These are phyloP conservation scores for Reticulascus tulasneorum DNA, from an alignment of 2,329 filamentous ascomycete genomes.

Conservation along the genomic window DNA sequence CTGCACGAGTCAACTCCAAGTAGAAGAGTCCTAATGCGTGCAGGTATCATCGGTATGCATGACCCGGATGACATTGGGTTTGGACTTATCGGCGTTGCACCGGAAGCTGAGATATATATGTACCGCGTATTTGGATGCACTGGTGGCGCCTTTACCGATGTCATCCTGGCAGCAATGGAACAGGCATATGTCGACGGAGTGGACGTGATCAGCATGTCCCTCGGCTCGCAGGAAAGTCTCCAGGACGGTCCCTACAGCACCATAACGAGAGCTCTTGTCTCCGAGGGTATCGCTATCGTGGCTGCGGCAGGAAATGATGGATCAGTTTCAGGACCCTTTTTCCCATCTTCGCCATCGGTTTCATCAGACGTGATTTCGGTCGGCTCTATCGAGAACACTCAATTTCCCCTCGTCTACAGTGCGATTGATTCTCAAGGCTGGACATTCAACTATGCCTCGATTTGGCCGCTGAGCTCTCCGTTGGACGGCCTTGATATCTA, in stretches of 20 bases:
- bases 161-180: slow-evolving; percentile 36
- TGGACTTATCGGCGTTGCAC: slow-evolving; percentile 36
- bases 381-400: slow-evolving; percentile 19
- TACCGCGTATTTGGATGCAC: slow-evolving; percentile 35
- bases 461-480: slow-evolving; percentile 7
- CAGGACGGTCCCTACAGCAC: slow-evolving; percentile 21
- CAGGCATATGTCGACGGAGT: slow-evolving; percentile 37
- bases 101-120: slow-evolving; percentile 33
- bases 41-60: slow-evolving; percentile 16
- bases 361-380: slow-evolving; percentile 19
- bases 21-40: too few species aligned
- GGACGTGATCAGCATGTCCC: slow-evolving; percentile 27
- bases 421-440: slow-evolving; percentile 12
- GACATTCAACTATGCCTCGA: slow-evolving; percentile 6
- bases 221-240: too few species aligned
- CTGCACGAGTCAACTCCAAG: too few species aligned
- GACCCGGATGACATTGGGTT: slow-evolving; percentile 28
- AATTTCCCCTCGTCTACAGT: slow-evolving; percentile 13
- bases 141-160: slow-evolving; percentile 30
- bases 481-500: slow-evolving; percentile 4
- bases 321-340: slow-evolving; percentile 28
- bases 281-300: slow-evolving; percentile 22
- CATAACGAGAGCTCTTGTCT: slow-evolving; percentile 19
- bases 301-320: slow-evolving; percentile 24
- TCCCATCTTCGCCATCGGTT: slow-evolving; percentile 26